Conservation (phyloP, 2,329 filamentous ascomycete genomes). For the Diplodia intermedia region DNA sequence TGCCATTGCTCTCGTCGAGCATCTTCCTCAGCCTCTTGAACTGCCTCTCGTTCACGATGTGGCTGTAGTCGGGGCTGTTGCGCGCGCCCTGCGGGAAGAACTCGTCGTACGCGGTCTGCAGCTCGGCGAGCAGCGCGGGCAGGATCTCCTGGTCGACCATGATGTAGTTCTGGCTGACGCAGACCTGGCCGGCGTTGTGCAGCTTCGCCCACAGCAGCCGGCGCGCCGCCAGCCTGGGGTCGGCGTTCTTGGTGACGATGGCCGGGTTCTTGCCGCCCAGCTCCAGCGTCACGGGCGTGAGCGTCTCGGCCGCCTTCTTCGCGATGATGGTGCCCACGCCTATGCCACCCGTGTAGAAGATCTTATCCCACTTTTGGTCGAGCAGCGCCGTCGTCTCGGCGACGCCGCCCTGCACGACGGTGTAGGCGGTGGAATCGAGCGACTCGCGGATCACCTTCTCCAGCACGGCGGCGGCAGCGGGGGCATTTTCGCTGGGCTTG, state of each 20-base stretch:
- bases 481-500: constrained; percentile 87
- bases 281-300: constrained; percentile 86
- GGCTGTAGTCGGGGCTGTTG: constrained; percentile 76
- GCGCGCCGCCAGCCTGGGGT: constrained; percentile 80
- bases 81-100: constrained; percentile 86
- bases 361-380: constrained; percentile 94
- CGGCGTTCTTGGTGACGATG: constrained; percentile 83
- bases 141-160: constrained; percentile 79
- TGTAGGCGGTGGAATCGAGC: constrained; percentile 79
- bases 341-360: constrained; percentile 89
- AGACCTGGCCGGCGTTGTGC: constrained; percentile 87
- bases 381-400: constrained; percentile 82
- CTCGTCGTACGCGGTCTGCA: constrained; percentile 73
- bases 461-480: constrained; percentile 77
- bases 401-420: constrained; percentile 79
- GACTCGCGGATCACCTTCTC: constrained; percentile 77
- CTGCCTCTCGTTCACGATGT: constrained; percentile 80
- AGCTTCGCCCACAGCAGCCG: constrained; percentile 89
- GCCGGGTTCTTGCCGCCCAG: constrained; percentile 92
- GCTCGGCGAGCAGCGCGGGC: constrained; percentile 72
- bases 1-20: constrained; percentile 83
- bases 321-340: constrained; percentile 69
- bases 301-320: constrained; percentile 60
- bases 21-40: constrained; percentile 87
- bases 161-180: constrained; percentile 91